Base-by-base conservation (phyloP, 2,329 filamentous ascomycete genomes). In the Fusarium subtropicale region DNA sequence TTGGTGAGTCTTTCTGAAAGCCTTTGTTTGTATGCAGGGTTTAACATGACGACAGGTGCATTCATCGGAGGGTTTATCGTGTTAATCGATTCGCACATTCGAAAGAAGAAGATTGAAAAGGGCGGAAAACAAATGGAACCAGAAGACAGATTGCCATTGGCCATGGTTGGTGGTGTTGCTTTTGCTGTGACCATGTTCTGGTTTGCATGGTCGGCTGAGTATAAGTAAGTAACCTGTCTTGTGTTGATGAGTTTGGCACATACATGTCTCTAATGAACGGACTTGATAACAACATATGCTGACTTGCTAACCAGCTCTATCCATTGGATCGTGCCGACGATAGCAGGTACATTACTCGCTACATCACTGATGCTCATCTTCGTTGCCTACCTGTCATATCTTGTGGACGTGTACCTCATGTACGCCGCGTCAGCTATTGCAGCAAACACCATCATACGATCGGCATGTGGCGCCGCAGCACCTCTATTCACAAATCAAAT, bases 281-380 rank as follows among this genome's bases (percentile, higher is more conserved):
- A 41, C 16, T 22, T 8, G 18, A 6, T 41, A 5, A 16, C 8
- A 8, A 48, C 8, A 9, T 4, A 30, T 26, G 12, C 54, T 65
- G 39, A 65, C 31, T 9, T 45, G 7, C 4, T 10, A 12, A 28
- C 5, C 18, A 65, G 62, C 28, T 65, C 61, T 12, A 41, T 72
- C 10, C 67, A 72, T 36, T 72, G 69, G 55, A 56, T 72, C 12
- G 64, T 64, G 3, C 66, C 69, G 22, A 72, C 71, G 5, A 20
- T 70, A 10, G 70, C 67, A 12, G 65, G 67, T 2, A 54, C 57
- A 5, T 52, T 72, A 7, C 56, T 72, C 20, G 67, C 69, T 2
- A 62, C 68, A 11, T 71, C 60, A 12, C 57, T 71, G 61, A 69
- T 71, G 34, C 56, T 72, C n/a, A 64, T 72, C 20, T 72, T 72